Evolutionary conservation across 148 eudicot genomes (phyloP), one percentile per base, ranked within the genome.

Genomic region (Silene conica): DNA sequence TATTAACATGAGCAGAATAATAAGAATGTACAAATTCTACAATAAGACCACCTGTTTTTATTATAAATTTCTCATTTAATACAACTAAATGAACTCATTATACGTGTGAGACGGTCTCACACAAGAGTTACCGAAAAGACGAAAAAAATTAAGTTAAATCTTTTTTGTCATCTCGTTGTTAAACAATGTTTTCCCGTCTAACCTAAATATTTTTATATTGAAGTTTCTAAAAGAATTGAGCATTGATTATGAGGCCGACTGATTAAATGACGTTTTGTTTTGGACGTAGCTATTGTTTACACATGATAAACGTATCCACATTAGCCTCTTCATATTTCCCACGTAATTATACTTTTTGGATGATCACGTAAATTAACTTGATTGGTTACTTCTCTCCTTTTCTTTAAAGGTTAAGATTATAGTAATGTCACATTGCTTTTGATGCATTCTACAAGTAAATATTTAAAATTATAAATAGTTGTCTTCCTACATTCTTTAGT

Each of bases 211-310:
- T 21, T 16, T 56, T 26, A 43, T 6, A n/a, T 1, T 5, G 25
- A 13, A 45, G 10, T 50, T 50, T 26, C 22, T 55, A 70, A 21
- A 60, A 74, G 38, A 18, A 67, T 58, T 21, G 61, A 58, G 18
- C 18, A 73, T 48, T 56, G 18, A 65, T 15, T 26, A 58, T 21
- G n/a, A 73, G 31, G 26, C 19, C 15, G 5, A 50, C 19, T 21
- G 50, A 69, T 34, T 34, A 50, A 1, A 69, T 69, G 72, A 74
- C 60, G 82, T 55, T 70, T 34, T 54, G 50, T 23, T 57, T 79
- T 63, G 82, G 78, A 74, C 31, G 55, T 74, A 79, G 82, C 61
- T 22, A 55, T 79, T 74, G 82, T 79, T 68, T 23, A 63, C 48
- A 74, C 41, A 41, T 70, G 74, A 69, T 6, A 63, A 69, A 52